A percentile compares a stretch with the other conserved stretches of the same genome.
Evolutionary conservation across 164 flowering plant species (phyloP).

Genomic region (Umbellularia californica): DNA sequence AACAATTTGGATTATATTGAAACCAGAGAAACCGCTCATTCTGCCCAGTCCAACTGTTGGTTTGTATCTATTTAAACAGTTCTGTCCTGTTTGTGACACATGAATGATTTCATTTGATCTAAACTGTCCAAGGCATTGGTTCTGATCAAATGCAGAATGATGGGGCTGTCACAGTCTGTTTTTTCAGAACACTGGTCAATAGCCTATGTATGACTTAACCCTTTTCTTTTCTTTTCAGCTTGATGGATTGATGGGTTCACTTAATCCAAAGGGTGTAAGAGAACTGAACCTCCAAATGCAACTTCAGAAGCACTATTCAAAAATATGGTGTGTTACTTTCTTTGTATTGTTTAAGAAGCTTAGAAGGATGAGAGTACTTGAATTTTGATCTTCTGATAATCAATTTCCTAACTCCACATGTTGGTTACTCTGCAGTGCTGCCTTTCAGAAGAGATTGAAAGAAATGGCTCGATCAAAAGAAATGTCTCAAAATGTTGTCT

Average conservation of each 20-base stretch:
- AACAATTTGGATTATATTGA: no score
- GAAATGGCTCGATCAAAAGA: constrained; percentile 2
- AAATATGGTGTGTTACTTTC: constrained; percentile 17
- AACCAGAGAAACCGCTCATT: no score
- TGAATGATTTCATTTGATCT: no score
- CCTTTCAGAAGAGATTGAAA: constrained; percentile 13
- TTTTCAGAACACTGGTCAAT: no score
- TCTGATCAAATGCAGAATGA: neutral
- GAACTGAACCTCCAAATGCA: constrained; percentile 16
- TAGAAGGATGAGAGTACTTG: no score
- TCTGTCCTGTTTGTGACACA: no score
- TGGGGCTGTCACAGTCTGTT: neutral
- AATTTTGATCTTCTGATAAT: no score
- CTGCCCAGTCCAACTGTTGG: no score
- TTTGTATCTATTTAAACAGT: no score
- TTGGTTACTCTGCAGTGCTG: constrained; percentile 7
- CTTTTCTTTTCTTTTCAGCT: constrained; percentile 7
- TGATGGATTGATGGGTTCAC: constrained; percentile 16
- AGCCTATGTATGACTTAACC: no score
- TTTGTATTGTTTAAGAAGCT: neutral
- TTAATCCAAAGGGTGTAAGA: constrained; percentile 18
- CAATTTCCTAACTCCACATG: neutral
- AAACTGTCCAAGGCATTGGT: no score
- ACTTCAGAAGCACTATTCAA: constrained; percentile 11
- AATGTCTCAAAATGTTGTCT: constrained; percentile 1